These are phyloP conservation scores for Penicillium coprophilum DNA, from an alignment of 495 filamentous ascomycete species.

Conservation along the genomic window DNA sequence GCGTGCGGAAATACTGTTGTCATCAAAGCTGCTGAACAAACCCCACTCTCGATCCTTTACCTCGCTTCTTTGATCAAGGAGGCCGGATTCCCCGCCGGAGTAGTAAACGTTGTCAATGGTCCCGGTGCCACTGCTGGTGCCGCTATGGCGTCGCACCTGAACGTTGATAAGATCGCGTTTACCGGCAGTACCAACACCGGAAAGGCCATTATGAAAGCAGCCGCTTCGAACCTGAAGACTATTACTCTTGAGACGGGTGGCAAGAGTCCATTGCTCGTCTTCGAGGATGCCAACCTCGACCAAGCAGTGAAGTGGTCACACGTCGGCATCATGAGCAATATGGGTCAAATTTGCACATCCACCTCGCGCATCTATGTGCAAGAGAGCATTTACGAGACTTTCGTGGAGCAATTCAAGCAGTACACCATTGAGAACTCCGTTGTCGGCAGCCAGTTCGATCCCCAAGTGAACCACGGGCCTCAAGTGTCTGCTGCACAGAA, in stretches of 20 bases:
- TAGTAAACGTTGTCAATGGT: conserved; percentile 85
- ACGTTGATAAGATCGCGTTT: conserved; percentile 86
- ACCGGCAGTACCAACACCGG: conserved; percentile 81
- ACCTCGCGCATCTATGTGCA: conserved; percentile 84
- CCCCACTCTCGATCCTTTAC: conserved; percentile 78
- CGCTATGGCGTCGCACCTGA: conserved; percentile 70
- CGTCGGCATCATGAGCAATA: conserved; percentile 67
- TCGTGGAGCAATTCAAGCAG: conserved; percentile 68
- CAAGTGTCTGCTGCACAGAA: conserved; percentile 84
- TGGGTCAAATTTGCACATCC: conserved; percentile 87
- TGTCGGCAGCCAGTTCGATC: conserved; percentile 71
- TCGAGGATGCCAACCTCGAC: conserved; percentile 82
- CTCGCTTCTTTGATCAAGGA: conserved; percentile 76
- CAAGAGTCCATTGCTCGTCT: conserved; percentile 80
- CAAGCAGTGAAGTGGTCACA: conserved; percentile 85
- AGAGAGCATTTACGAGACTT: conserved; percentile 70
- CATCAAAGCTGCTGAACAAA: conserved; percentile 89
- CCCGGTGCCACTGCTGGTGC: conserved; percentile 72
- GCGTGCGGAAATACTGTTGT: conserved; percentile 74
- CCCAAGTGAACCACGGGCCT: conserved; percentile 75
- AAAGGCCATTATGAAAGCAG: conserved; percentile 85
- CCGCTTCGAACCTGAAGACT: conserved; percentile 51
- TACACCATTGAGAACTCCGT: conserved; percentile 62
- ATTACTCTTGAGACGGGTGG: conserved; percentile 78
- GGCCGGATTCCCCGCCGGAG: conserved; percentile 86